Conservation (phyloP, 2,329 filamentous ascomycete species). For the Balansia obtecta region DNA sequence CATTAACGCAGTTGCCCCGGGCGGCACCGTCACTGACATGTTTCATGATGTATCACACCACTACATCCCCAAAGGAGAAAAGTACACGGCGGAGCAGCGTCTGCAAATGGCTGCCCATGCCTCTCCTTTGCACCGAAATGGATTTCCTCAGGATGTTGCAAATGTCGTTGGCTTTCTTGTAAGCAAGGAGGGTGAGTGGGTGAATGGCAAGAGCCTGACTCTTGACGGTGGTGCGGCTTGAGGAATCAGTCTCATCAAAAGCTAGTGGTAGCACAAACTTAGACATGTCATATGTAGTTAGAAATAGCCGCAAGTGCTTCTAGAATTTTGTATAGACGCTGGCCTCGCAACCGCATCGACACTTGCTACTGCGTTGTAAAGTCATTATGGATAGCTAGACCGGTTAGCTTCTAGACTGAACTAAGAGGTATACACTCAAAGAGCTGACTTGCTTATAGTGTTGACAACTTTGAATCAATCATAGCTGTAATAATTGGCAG, state of each 20-base stretch:
- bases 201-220: constrained; percentile 31
- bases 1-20: constrained; percentile 54
- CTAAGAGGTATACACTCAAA: too few relatives aligned
- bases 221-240: constrained; percentile 13
- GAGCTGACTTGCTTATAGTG: too few relatives aligned
- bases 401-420: too few relatives aligned
- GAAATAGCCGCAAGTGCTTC: too few relatives aligned
- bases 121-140: constrained; percentile 53
- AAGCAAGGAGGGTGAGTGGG: constrained; percentile 33
- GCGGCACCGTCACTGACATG: constrained; percentile 58
- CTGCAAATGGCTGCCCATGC: constrained; percentile 38
- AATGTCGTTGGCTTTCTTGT: constrained; percentile 18
- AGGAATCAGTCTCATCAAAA: not conserved
- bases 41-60: constrained; percentile 22
- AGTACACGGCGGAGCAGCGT: constrained; percentile 42
- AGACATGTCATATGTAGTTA: too few relatives aligned
- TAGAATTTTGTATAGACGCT: too few relatives aligned
- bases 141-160: constrained; percentile 55
- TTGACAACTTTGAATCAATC: too few relatives aligned
- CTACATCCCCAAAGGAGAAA: constrained; percentile 46
- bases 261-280: too few relatives aligned
- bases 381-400: too few relatives aligned
- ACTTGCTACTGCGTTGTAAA: too few relatives aligned
- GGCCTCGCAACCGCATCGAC: too few relatives aligned
- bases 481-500: too few relatives aligned